phyloP scores from a whole-genome alignment of 2,329 filamentous ascomycete species.

The Metarhizium brunneum region DNA sequence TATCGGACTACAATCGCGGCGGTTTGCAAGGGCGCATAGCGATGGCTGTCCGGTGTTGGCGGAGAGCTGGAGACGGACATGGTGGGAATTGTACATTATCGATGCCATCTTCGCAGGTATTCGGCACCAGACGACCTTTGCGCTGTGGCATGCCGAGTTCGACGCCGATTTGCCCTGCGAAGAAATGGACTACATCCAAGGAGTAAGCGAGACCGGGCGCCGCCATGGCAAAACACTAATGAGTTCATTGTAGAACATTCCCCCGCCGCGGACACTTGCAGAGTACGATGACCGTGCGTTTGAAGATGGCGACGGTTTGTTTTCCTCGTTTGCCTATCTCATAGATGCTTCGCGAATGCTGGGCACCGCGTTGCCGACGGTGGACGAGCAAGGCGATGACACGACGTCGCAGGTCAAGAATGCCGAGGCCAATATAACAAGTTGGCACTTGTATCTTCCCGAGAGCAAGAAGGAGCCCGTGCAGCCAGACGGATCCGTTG shows the following conservation, averaged over 20 bases:
- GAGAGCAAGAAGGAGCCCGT: constrained; percentile 57
- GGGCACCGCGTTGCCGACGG: constrained; percentile 40
- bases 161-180: constrained; percentile 67
- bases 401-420: constrained; percentile 6
- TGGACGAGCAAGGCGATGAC: constrained; percentile 31
- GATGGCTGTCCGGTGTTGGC: constrained; percentile 51
- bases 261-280: constrained; percentile 48
- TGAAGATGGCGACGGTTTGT: constrained; percentile 51
- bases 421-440: constrained; percentile 38
- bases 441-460: constrained; percentile 69
- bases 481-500: constrained; percentile 50
- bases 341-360: constrained; percentile 68
- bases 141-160: constrained; percentile 49
- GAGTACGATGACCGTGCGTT: constrained; percentile 66
- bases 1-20: constrained; percentile 56
- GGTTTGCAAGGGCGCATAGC: constrained; percentile 51
- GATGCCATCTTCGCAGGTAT: constrained; percentile 72
- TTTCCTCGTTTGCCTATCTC: constrained; percentile 70
- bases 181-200: constrained; percentile 50
- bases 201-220: constrained; percentile 28
- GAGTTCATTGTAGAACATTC: constrained; percentile 30
- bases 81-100: constrained; percentile 67
- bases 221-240: neutral
- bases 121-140: constrained; percentile 54
- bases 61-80: constrained; percentile 70